Percentiles rank a stretch among this genome's conserved stretches.
Conservation (phyloP, 192 early-diverging fungal species). For the Backusella tuberculispora region DNA sequence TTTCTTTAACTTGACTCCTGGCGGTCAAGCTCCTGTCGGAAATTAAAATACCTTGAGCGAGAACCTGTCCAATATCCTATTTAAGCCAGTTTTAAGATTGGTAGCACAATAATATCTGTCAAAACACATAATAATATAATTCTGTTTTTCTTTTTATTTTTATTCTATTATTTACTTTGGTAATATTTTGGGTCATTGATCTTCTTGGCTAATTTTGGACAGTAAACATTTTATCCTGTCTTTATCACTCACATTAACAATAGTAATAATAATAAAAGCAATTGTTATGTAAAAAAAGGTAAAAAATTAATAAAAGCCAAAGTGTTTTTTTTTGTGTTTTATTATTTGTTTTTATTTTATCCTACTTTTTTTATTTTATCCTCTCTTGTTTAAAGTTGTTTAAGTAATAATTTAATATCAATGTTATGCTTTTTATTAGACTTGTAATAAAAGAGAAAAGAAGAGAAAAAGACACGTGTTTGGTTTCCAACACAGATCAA, state of each 20-base stretch:
- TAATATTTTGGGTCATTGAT: background rate
- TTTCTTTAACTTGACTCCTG: conserved; percentile 4
- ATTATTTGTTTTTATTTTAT: conserved; percentile 13
- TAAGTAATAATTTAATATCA: background rate
- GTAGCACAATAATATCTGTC: conserved; percentile 8
- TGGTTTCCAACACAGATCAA: conserved; percentile 9
- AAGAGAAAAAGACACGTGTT: conserved; percentile 9
- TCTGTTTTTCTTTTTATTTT: background rate
- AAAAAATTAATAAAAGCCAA: background rate
- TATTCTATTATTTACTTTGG: background rate
- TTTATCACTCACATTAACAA: background rate
- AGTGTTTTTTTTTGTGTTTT: background rate
- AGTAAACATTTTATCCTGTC: background rate
- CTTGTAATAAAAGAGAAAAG: background rate
- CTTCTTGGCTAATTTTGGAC: background rate
- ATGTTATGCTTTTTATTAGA: background rate
- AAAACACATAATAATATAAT: conserved; percentile 7
- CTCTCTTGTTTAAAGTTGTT: conserved; percentile 7
- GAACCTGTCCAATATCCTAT: conserved; percentile 5
- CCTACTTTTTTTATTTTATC: conserved; percentile 6
- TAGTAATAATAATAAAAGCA: background rate
- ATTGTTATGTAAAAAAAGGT: background rate
- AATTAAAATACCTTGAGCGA: background rate
- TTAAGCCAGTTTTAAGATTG: conserved; percentile 8
- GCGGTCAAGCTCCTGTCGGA: background rate